Evolutionary conservation across 805 yeast genomes (phyloP), one percentile per base, ranked within the genome.

Genomic region (Ogataea minuta): DNA sequence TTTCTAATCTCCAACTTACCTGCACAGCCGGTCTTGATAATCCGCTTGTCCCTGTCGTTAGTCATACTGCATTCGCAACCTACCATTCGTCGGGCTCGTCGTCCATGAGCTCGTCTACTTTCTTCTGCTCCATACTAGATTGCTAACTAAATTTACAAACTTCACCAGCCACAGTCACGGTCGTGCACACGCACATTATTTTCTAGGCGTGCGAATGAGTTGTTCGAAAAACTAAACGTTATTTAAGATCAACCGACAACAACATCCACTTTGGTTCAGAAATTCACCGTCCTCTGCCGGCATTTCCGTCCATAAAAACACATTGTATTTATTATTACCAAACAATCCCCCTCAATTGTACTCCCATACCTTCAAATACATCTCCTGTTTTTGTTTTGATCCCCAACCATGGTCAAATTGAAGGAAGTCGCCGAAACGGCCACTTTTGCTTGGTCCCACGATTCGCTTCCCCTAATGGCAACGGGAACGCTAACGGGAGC

Each of bases 401-500:
- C 34, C 19, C 31, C 31, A 31, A 49, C 21, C 16, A 81, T 83
- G 90, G 91, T 88, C 53, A 88, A 87, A 66, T 72, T 93, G 51
- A 77, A 79, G 62, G 96, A 90, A 64, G 79, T 87, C 56, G 71
- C 77, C 46, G 75, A 88, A 52, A 86, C 96, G 10, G 90, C 96
- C 36, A 81, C 95, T n/a, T 88, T 93, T 67, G 95, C 98, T 30
- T 91, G 98, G 97, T 86, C 96, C 31, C 77, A 81, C 49, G 85
- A 78, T 50, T 62, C 71, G 28, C 65, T 79, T 45, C 97, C 97
- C 12, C 64, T 77, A 38, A 60, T 93, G 49, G 97, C 89, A 15
- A 78, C 96, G 2, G 99, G 96, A 15, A 84, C 96, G 0, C 84
- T 87, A n/a, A 90, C 98, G 0, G 98, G 98, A 6, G 95, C 96